Evolutionary conservation across 192 early-diverging fungal genomes (phyloP), one percentile per base, ranked within the genome.

Genomic region (Piromyces finnis): DNA sequence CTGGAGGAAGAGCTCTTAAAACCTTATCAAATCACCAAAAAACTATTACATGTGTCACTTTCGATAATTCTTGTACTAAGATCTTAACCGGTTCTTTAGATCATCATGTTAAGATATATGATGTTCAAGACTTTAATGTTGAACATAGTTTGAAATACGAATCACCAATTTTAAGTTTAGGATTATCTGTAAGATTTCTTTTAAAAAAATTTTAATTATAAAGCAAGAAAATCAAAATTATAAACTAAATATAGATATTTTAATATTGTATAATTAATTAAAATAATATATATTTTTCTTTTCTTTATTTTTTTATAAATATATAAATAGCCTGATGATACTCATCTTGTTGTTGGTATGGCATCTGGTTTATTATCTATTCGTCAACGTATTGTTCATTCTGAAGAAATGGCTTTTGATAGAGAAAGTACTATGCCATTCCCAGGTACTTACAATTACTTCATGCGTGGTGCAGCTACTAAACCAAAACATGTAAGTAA

Each of bases 71-170:
- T 16, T 88, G 88, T 78, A 87, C 92, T 11, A 88, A 94, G 27
- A 86, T 99, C 78, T 85, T 99, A 29, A 92, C 94, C 2, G 97
- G 95, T 1, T 95, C 94, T 26, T 87, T 98, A 79, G 97, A 99
- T 86, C 96, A 95, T 80, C 95, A 97, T 79, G 93, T 99, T 84
- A 98, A 99, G 89, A 85, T 98, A 36, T 97, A 96, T 83, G 91
- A 94, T 82, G 87, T 97, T 79, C 87, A 90, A 82, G 91, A 92
- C 82, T 98, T 93, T 87, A 92, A 94, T 85, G 92, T 98, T 80
- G 89, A 92, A 27, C 92, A 95, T 86, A 94, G 88, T 82, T 84
- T 94, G 78, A 95, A 92, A 84, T 97, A 98, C 84, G 92, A 94
- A 27, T 92, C 94, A 37, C 96, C 97, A 2, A 89, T 99, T 29